Percentiles rank a stretch among this genome's conserved stretches.
These are phyloP conservation scores for Henningerozyma blattae DNA, from an alignment of 805 yeast genomes.

Conservation along the genomic window DNA sequence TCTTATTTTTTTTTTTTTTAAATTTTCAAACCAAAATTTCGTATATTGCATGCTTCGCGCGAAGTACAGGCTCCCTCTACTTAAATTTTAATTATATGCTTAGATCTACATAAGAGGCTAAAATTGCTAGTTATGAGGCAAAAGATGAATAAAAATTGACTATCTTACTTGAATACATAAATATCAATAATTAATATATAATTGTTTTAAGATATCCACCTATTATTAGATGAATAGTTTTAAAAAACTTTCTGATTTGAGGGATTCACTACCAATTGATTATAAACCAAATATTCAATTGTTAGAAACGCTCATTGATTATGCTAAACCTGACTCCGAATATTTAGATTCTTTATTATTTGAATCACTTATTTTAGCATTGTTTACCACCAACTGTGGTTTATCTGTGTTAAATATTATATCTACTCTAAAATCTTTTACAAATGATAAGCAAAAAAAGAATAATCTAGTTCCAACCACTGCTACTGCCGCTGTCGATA, in stretches of 20 bases:
- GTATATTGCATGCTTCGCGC: no score
- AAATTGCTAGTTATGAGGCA: no score
- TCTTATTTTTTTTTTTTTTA: no score
- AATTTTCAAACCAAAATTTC: no score
- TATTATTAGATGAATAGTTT: no score
- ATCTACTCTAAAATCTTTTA: neutral
- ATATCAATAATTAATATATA: no score
- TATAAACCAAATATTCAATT: neutral
- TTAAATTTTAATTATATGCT: no score
- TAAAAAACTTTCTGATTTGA: neutral
- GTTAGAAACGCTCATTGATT: neutral
- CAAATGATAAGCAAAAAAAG: conserved; percentile 1
- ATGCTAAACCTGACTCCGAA: neutral
- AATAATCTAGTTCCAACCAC: conserved; percentile 1
- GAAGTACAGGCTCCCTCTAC: no score
- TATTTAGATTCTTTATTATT: neutral
- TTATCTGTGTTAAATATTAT: conserved; percentile 7
- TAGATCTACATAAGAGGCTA: no score
- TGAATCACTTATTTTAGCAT: conserved; percentile 9
- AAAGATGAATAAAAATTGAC: no score
- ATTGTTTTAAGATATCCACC: no score
- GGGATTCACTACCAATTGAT: neutral
- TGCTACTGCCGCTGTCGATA: conserved; percentile 1
- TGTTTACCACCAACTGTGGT: conserved; percentile 18
- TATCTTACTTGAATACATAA: no score